Conservation (phyloP, 345 rosid genomes). For the Rhodamnia argentea region DNA sequence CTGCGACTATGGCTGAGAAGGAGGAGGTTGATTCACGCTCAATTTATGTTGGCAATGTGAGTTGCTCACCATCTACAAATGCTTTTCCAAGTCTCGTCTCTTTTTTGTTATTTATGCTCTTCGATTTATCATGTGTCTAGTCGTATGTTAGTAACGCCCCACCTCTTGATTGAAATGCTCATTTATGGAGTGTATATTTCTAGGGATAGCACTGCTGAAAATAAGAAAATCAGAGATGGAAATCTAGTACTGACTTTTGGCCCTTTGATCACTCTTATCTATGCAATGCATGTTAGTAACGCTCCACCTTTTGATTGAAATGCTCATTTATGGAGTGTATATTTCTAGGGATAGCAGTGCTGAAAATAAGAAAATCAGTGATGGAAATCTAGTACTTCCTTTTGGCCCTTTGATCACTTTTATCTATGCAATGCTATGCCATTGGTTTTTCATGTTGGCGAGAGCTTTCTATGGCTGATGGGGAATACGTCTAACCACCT, state of each 20-base stretch:
- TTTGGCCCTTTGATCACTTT: not conserved
- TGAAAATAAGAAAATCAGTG: not conserved
- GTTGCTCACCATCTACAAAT: conserved; percentile 11
- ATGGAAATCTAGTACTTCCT: not conserved
- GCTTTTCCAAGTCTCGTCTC: not conserved
- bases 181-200: not conserved
- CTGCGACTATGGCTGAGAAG: conserved; percentile 79
- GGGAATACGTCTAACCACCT: not conserved
- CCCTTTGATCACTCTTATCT: not conserved
- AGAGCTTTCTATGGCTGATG: not conserved
- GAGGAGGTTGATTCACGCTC: conserved; percentile 98
- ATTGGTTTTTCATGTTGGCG: not conserved
- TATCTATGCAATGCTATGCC: not conserved
- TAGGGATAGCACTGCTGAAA: not conserved
- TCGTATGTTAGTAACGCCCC: not conserved
- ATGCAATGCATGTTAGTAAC: not conserved
- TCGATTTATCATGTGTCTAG: not conserved
- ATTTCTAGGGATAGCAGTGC: not conserved
- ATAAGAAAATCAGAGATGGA: not conserved
- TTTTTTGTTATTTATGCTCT: not conserved
- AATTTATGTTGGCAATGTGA: conserved; percentile 96
- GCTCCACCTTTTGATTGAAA: not conserved
- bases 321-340: not conserved
- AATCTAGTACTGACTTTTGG: not conserved
- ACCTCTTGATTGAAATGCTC: not conserved